Base-by-base conservation (phyloP, 495 filamentous ascomycete species). In the Penicillium pancosmium region DNA sequence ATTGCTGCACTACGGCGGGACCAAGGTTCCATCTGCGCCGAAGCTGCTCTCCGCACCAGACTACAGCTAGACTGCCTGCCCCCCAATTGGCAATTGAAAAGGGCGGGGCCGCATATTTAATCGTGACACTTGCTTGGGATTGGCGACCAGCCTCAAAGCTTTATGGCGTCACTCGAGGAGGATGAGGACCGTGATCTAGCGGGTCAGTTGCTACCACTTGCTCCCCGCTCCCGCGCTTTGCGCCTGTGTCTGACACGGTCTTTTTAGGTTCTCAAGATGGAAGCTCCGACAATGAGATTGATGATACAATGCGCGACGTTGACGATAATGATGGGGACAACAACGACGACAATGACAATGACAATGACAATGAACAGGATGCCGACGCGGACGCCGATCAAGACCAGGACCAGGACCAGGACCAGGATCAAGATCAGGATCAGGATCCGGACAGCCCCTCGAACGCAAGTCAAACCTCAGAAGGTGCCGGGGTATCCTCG, bases 261-360 rank as follows among this genome's bases (percentile, higher is more conserved):
- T 44, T 34, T 36, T 33, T 68, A 80, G 78, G 73, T 53, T 86
- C 85, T 33, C 86, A 82, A 58, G 83, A 84, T 62, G 84, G 76
- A 59, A 88, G 84, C 70, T 89, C 87, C 7, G 87, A 90, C 57
- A 88, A 89, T 59, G 87, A 90, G 27, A 82, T 84, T 57, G 86
- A 90, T 34, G 86, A 88, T 54, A 74, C 78, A n/a, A 84, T 88
- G 75, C 80, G 88, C 46, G 87, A 89, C 64, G 81, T 72, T 10
- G 85, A 87, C 40, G 81, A 83, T 61, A 79, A 73, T 19, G 80
- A 84, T 15, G 79, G 79, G 7, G 86, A 89, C 51, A 89, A 84
- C 31, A 87, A 90, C 57, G 84, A 83, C 3, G 85, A 88, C 13
- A 80, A 80, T 55, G 87, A 90, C 18, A 82, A 84, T 5, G 83